Percentiles rank a stretch among this genome's conserved stretches.
phyloP scores from a whole-genome alignment of 2,329 filamentous ascomycete species.

The Diaporthe humulicola region DNA sequence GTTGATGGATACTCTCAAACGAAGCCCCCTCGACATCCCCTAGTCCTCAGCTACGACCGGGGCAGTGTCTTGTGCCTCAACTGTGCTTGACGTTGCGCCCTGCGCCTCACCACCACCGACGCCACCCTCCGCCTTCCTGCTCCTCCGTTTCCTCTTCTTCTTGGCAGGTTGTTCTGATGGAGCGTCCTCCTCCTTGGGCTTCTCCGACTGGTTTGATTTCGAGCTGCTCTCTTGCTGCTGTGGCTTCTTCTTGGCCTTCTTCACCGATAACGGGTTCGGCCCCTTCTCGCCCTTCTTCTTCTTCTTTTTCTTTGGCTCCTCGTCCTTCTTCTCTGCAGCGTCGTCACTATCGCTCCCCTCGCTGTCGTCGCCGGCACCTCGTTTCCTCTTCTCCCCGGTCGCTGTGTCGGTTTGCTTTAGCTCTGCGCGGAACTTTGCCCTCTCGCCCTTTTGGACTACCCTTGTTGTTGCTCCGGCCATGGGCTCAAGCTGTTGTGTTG shows the following conservation, averaged over 20 bases:
- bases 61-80: slow-evolving; percentile 38
- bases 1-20: neutral
- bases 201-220: slow-evolving; percentile 37
- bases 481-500: slow-evolving; percentile 61
- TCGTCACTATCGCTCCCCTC: slow-evolving; percentile 50
- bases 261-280: slow-evolving; percentile 51
- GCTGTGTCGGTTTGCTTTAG: slow-evolving; percentile 59
- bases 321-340: slow-evolving; percentile 45
- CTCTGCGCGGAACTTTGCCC: slow-evolving; percentile 79
- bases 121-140: slow-evolving; percentile 44
- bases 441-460: slow-evolving; percentile 77
- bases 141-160: slow-evolving; percentile 54
- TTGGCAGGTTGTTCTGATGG: slow-evolving; percentile 47
- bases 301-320: slow-evolving; percentile 47
- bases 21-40: neutral
- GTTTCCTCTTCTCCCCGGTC: slow-evolving; percentile 63
- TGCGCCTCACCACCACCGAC: slow-evolving; percentile 38
- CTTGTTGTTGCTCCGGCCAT: slow-evolving; percentile 78
- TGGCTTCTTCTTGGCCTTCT: slow-evolving; percentile 51
- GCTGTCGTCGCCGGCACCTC: slow-evolving; percentile 54
- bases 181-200: slow-evolving; percentile 40
- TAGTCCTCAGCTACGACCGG: slow-evolving; percentile 25
- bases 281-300: slow-evolving; percentile 50
- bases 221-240: slow-evolving; percentile 26
- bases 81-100: slow-evolving; percentile 43